These are phyloP conservation scores for Celoporthe dispersa DNA, from an alignment of 2,329 filamentous ascomycete species.

Conservation along the genomic window DNA sequence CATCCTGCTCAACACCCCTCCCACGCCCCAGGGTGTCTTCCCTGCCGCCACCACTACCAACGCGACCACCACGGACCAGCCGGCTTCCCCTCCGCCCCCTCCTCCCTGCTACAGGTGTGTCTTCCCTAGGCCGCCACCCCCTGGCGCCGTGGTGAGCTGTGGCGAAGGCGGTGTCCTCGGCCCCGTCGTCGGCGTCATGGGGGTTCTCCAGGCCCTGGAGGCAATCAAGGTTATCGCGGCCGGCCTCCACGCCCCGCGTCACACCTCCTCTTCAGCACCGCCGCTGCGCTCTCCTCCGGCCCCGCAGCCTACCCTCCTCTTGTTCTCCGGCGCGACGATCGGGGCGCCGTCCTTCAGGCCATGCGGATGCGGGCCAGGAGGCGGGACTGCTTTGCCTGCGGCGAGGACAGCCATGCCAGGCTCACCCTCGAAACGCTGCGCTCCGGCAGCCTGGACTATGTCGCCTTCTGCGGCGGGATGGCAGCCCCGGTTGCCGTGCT, in stretches of 20 bases:
- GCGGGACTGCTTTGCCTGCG: constrained; percentile 77
- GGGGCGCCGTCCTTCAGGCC: constrained; percentile 60
- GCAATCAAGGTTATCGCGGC: constrained; percentile 78
- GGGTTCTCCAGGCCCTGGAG: constrained; percentile 87
- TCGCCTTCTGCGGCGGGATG: constrained; percentile 78
- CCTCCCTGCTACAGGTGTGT: constrained; percentile 94
- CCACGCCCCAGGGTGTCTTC: constrained; percentile 59
- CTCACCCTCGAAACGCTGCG: constrained; percentile 67
- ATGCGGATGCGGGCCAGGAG: constrained; percentile 74
- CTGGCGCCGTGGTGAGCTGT: constrained; percentile 81
- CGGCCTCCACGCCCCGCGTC: constrained; percentile 32
- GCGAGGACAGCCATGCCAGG: constrained; percentile 52
- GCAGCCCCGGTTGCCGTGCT: constrained; percentile 59
- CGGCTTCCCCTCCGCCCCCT: constrained; percentile 46
- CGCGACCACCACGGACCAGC: background rate
- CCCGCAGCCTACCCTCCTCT: constrained; percentile 43
- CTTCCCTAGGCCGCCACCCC: constrained; percentile 85
- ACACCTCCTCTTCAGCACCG: no score
- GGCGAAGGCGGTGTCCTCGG: constrained; percentile 93
- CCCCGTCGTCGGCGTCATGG: constrained; percentile 92
- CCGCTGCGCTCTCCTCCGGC: constrained; percentile 25
- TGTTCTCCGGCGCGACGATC: constrained; percentile 50
- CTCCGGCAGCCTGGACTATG: constrained; percentile 76
- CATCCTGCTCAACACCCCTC: constrained; percentile 83
- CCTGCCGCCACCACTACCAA: constrained; percentile 34